Percentiles rank a stretch among this genome's conserved stretches.
Conservation (phyloP, 2,329 filamentous ascomycete species). For the Ophiocordyceps camponoti-saundersi region DNA sequence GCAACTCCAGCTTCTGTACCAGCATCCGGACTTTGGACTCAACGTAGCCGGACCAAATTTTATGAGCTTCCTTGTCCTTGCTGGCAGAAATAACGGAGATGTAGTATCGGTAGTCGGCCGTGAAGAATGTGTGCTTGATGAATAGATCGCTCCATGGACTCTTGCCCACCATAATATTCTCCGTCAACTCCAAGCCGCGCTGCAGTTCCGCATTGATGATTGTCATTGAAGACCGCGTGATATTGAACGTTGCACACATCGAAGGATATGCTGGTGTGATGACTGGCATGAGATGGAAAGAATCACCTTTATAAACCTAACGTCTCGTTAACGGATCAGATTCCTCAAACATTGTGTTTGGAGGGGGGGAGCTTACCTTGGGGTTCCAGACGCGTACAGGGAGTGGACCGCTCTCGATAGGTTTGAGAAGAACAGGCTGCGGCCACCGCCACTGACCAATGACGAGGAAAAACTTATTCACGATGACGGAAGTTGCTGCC, state of each 20-base stretch:
- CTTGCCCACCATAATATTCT: constrained; percentile 62
- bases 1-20: constrained; percentile 66
- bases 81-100: constrained; percentile 74
- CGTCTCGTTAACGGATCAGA: neutral
- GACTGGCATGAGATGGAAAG: constrained; percentile 87
- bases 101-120: constrained; percentile 86
- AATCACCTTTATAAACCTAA: constrained; percentile 62
- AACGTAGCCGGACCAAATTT: constrained; percentile 78
- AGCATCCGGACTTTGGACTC: constrained; percentile 85
- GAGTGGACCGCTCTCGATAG: constrained; percentile 66
- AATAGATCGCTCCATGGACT: constrained; percentile 79
- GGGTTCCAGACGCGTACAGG: constrained; percentile 91
- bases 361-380: constrained; percentile 31
- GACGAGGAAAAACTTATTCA: constrained; percentile 87
- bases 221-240: constrained; percentile 69
- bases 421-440: constrained; percentile 77
- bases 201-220: constrained; percentile 73
- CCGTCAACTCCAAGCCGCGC: constrained; percentile 59
- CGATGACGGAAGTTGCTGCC: constrained; percentile 72
- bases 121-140: constrained; percentile 83
- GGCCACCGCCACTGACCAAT: constrained; percentile 91
- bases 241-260: constrained; percentile 95
- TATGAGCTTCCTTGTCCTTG: constrained; percentile 67
- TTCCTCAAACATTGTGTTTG: neutral
- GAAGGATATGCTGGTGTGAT: constrained; percentile 95